A percentile compares a stretch with the other conserved stretches of the same genome.
These are phyloP conservation scores for Solanum lignicaule DNA, from an alignment of 257 asterid species.

Conservation along the genomic window DNA sequence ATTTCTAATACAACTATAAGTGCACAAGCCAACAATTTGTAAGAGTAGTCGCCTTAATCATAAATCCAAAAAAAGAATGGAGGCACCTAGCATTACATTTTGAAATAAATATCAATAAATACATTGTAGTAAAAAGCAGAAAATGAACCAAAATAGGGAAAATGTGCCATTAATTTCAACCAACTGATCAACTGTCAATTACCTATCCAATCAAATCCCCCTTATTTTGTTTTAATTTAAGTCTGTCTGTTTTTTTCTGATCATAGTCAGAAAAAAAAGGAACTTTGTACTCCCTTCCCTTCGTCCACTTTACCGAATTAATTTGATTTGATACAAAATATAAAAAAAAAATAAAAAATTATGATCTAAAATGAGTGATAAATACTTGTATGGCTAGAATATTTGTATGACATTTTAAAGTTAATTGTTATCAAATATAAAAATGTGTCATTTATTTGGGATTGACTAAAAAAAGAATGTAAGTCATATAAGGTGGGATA, in stretches of 20 bases:
- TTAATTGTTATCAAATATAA: too few species aligned
- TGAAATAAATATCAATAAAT: background rate
- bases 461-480: too few species aligned
- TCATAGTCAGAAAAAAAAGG: background rate
- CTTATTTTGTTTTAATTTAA: background rate
- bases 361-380: background rate
- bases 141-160: background rate
- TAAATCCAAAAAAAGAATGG: background rate
- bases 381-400: too few species aligned
- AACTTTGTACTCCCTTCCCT: background rate
- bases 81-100: slow-evolving; percentile 1
- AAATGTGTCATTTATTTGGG: fast-evolving
- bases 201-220: background rate
- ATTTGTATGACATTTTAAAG: background rate
- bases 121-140: background rate
- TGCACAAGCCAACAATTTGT: background rate
- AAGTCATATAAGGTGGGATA: background rate
- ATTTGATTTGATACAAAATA: fast-evolving
- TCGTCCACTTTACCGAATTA: background rate
- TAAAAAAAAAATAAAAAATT: too few species aligned
- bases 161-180: background rate
- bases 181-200: background rate
- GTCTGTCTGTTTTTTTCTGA: background rate
- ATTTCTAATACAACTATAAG: background rate
- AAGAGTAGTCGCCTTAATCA: background rate